Evolutionary conservation across 371 early-diverging fungal genomes (phyloP).

Genomic region (Rhizopus delemar): DNA sequence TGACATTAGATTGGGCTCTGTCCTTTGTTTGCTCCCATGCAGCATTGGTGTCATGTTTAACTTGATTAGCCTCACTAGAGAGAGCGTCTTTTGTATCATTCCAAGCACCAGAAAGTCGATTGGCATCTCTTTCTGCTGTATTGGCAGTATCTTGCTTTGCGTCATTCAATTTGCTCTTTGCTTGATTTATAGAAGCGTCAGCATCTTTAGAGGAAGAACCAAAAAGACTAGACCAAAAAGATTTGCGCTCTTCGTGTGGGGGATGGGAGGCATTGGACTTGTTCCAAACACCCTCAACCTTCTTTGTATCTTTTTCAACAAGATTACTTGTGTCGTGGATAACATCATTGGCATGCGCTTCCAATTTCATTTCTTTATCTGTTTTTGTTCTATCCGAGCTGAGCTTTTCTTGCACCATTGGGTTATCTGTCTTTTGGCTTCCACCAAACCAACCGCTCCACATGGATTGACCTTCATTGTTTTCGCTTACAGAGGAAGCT

Average conservation of each 20-base stretch:
- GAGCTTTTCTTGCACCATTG: conserved; percentile 24
- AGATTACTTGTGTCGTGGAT: conserved; percentile 19
- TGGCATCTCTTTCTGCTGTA: neutral
- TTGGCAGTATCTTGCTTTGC: conserved; percentile 12
- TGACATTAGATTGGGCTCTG: conserved; percentile 4
- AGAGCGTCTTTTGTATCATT: conserved; percentile 14
- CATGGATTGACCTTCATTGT: conserved; percentile 7
- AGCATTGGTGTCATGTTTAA: conserved; percentile 8
- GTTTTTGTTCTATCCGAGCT: conserved; percentile 12
- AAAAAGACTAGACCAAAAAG: conserved; percentile 12
- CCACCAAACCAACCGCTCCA: conserved; percentile 11
- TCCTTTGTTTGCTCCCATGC: conserved; percentile 3
- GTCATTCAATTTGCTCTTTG: conserved; percentile 9
- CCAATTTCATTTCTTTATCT: conserved; percentile 9
- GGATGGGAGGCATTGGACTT: neutral
- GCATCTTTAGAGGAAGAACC: conserved; percentile 9
- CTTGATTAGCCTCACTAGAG: conserved; percentile 9
- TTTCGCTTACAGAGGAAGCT: neutral
- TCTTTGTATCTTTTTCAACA: conserved; percentile 26
- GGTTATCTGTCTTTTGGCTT: conserved; percentile 8
- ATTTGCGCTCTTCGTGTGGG: neutral
- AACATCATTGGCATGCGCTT: conserved; percentile 17
- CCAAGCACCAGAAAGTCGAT: conserved; percentile 5
- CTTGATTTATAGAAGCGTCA: conserved; percentile 1
- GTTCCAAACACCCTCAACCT: conserved; percentile 21